Evolutionary conservation across 2,329 filamentous ascomycete genomes (phyloP).

Genomic region (Ophiostoma ulmi): DNA sequence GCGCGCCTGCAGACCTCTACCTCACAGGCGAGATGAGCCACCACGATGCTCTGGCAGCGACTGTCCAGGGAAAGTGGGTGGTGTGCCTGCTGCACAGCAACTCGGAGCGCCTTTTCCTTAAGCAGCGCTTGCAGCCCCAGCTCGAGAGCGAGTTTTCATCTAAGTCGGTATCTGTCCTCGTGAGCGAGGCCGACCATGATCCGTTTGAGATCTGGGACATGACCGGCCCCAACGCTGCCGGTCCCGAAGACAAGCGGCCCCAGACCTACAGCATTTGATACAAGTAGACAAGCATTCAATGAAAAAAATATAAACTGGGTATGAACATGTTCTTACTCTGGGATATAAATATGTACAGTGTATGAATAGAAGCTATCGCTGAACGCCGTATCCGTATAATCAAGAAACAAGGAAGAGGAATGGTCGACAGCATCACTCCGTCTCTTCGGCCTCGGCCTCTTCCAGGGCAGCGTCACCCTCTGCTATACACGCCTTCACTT

Average conservation of each 20-base stretch:
- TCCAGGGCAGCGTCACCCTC: constrained; percentile 48
- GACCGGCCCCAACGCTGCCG: constrained; percentile 19
- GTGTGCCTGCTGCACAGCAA: constrained; percentile 90
- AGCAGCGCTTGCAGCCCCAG: constrained; percentile 61
- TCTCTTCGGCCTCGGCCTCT: constrained; percentile 9
- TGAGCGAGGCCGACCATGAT: constrained; percentile 78
- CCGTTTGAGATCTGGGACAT: constrained; percentile 72
- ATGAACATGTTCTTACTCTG: neutral
- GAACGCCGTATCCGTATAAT: neutral
- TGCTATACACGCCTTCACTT: constrained; percentile 50
- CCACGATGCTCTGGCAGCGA: constrained; percentile 81
- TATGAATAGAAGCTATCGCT: neutral
- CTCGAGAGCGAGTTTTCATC: constrained; percentile 53
- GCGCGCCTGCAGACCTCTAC: constrained; percentile 59
- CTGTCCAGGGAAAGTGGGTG: constrained; percentile 76
- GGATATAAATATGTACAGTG: neutral
- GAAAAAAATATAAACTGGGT: neutral
- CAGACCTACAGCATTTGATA: constrained; percentile 5
- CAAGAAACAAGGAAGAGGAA: neutral
- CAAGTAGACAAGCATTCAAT: neutral
- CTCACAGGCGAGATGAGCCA: constrained; percentile 93
- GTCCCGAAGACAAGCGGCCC: neutral
- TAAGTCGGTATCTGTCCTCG: constrained; percentile 41
- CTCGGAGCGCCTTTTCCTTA: constrained; percentile 79
- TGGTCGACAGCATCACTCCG: neutral